Conservation (phyloP, 176 grass and related monocot genomes). For the Hordeum vulgare region MorexV3_pseudomolecules_assembly NC_058519.1:448013705-448014204, state of each 20-base stretch:
- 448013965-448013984: slow-evolving; percentile 2
- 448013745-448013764: slow-evolving; percentile 85
- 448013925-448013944: neutral
- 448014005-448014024: slow-evolving; percentile 86
- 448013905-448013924: neutral
- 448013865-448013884: neutral
- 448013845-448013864: neutral
- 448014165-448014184: slow-evolving; percentile 95
- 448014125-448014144: slow-evolving; percentile 97
- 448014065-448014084: slow-evolving; percentile 93
- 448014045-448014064: slow-evolving; percentile 92
- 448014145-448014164: slow-evolving; percentile 78
- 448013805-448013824: slow-evolving; percentile 64
- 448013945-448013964: neutral
- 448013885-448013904: neutral
- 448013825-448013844: neutral
- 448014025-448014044: slow-evolving; percentile 65
- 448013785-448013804: slow-evolving; percentile 98
- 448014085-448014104: slow-evolving; percentile 92
- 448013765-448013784: slow-evolving; percentile 89
- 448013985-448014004: slow-evolving; percentile 64
- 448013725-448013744: slow-evolving; percentile 83
- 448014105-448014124: slow-evolving; percentile 88
- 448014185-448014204: slow-evolving; percentile 92
- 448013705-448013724: slow-evolving; percentile 80